Conservation (phyloP, 106 monocot genomes). For the Dendrobium catenatum region DNA sequence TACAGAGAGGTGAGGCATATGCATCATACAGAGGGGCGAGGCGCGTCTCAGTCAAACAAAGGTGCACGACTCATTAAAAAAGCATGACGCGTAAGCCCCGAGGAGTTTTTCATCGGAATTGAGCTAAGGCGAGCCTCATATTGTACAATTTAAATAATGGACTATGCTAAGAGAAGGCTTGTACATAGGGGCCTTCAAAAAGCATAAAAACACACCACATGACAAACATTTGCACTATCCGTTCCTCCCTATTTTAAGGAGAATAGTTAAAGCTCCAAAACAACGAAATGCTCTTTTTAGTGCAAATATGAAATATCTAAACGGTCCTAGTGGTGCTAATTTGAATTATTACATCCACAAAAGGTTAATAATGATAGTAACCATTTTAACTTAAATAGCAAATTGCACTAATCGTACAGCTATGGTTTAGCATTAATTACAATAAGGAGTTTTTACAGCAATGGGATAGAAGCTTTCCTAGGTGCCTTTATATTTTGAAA, state of each 20-base stretch:
- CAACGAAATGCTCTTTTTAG: neutral
- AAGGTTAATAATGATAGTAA: neutral
- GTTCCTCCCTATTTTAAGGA: neutral
- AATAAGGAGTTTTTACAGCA: neutral
- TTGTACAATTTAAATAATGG: too few species aligned
- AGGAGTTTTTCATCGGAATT: too few species aligned
- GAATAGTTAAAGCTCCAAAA: neutral
- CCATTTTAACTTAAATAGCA: neutral
- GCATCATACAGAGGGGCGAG: too few species aligned
- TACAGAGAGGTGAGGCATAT: too few species aligned
- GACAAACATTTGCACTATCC: neutral
- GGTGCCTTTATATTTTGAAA: neutral
- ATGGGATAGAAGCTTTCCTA: neutral
- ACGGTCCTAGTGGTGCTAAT: neutral
- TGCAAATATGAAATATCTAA: neutral
- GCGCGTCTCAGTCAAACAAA: too few species aligned
- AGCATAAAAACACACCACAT: neutral
- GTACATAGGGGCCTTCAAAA: neutral
- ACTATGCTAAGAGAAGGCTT: neutral
- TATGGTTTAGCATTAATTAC: neutral
- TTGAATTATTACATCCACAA: neutral
- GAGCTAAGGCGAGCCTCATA: too few species aligned
- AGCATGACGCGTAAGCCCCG: too few species aligned
- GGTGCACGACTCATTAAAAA: too few species aligned
- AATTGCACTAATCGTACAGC: neutral